A percentile compares a stretch with the other conserved stretches of the same genome.
Evolutionary conservation across 345 rosid species (phyloP).

Genomic region (Eucalyptus cloeziana): DNA sequence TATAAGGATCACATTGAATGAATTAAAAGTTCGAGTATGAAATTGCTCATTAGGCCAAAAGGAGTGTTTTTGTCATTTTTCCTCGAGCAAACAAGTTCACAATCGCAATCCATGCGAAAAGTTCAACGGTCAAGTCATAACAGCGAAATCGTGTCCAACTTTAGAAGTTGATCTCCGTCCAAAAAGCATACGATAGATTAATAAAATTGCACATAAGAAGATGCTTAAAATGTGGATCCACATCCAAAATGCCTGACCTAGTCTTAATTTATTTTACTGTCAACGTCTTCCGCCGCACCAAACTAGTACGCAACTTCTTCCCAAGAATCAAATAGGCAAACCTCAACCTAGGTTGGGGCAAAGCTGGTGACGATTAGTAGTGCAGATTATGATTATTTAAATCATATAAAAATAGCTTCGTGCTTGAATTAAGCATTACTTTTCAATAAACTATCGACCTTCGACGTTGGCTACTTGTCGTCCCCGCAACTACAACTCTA

Average conservation of each 20-base stretch:
- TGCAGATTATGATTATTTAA: not conserved
- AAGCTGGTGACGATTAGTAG: not conserved
- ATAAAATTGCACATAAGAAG: not conserved
- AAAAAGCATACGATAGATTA: not conserved
- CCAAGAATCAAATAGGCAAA: too few relatives aligned
- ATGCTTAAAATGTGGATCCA: not conserved
- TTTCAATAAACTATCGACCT: not conserved
- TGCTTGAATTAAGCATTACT: not conserved
- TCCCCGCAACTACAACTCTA: not conserved
- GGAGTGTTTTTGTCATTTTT: fast-evolving
- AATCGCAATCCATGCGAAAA: not conserved
- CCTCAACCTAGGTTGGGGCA: not conserved
- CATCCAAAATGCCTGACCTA: not conserved
- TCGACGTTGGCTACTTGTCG: not conserved
- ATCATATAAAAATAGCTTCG: not conserved
- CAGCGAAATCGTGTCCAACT: not conserved
- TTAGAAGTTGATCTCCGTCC: not conserved
- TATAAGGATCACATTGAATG: too few relatives aligned
- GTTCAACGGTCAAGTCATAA: not conserved
- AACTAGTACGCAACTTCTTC: not conserved
- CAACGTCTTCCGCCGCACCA: not conserved
- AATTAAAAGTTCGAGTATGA: too few relatives aligned
- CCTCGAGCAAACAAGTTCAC: too few relatives aligned
- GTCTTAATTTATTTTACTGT: fast-evolving
- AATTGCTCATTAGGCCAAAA: fast-evolving